Base-by-base conservation (phyloP, 2,329 filamentous ascomycete genomes). In the Fusarium concolor region DNA sequence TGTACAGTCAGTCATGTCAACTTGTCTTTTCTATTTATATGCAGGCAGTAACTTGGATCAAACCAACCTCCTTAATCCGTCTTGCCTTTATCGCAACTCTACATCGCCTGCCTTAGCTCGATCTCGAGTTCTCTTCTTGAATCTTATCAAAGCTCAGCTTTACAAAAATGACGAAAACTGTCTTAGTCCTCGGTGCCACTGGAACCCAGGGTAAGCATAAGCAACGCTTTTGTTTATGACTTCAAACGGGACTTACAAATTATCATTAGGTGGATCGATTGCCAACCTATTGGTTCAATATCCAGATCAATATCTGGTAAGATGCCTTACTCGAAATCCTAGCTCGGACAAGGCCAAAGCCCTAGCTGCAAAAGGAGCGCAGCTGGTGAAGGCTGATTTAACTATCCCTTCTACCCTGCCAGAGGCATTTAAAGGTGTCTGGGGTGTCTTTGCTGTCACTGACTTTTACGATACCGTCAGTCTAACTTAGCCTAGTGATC, bases 381-480 rank as follows among this genome's bases (percentile, higher is more conserved):
- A 62, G 10, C 31, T 65, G 8, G 42, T 62, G 31, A 65, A 65
- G 14, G 62, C 62, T 15, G 62, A 65, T 22, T 26, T 65, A 37
- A 65, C 62, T n/a, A 20, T 62, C 10, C 62, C 62, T 37, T 65
- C 52, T 4, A 65, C 62, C 37, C 26, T 65, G 17, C 46, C 62
- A 53, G 20, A 37, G 8, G 62, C 62, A 3, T 65, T 65, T 6
- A 42, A 65, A 26, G 31, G 42, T 15, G 42, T 57, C 20, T 65
- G 62, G 62, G 57, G 62, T 15, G 41, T 62, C 11, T 65, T 65
- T 54, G 62, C 62, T 6, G 57, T 65, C 42, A 65, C 62, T 8
- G 62, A 65, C 43, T 65, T 65, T 20, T 65, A 65, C 33, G 62
- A 65, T 39, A 65, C 62, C n/a, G 62, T 62, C 2, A 10, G 57